phyloP scores from a whole-genome alignment of 1,284 basidiomycete species.

The Clitocybe nebularis region DNA sequence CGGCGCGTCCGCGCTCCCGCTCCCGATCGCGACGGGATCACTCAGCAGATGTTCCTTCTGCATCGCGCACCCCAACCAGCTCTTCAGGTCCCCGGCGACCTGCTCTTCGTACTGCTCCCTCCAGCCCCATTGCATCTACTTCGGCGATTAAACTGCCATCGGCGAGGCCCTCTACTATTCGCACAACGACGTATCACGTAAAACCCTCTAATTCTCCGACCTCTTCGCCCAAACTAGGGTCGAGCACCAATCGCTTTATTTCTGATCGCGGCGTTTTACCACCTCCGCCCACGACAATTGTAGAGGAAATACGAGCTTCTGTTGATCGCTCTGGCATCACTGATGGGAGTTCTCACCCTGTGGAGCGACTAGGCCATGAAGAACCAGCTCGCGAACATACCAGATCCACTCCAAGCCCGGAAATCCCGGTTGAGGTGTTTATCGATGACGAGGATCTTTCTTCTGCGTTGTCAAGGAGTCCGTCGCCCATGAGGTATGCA shows the following conservation, averaged over 20 bases:
- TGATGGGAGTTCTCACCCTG: not conserved
- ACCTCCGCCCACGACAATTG: not conserved
- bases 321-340: not conserved
- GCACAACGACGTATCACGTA: not conserved
- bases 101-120: constrained; percentile 4
- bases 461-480: constrained; percentile 15
- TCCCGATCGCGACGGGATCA: constrained; percentile 12
- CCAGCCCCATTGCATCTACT: constrained; percentile 9
- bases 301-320: not conserved
- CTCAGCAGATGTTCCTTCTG: not conserved
- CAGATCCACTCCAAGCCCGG: not conserved
- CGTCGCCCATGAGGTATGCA: constrained; percentile 20
- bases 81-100: constrained; percentile 3
- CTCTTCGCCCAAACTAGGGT: not conserved
- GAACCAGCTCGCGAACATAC: not conserved
- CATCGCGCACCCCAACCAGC: constrained; percentile 2
- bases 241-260: constrained; percentile 5
- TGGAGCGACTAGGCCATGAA: not conserved
- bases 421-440: constrained; percentile 4
- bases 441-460: constrained; percentile 11
- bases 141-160: constrained; percentile 1
- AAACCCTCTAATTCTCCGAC: constrained; percentile 1
- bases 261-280: not conserved
- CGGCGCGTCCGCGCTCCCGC: constrained; percentile 10
- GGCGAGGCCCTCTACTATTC: not conserved